Evolutionary conservation across 2,329 filamentous ascomycete genomes (phyloP), one percentile per base, ranked within the genome.

Genomic region (Fusarium sambucinum): DNA sequence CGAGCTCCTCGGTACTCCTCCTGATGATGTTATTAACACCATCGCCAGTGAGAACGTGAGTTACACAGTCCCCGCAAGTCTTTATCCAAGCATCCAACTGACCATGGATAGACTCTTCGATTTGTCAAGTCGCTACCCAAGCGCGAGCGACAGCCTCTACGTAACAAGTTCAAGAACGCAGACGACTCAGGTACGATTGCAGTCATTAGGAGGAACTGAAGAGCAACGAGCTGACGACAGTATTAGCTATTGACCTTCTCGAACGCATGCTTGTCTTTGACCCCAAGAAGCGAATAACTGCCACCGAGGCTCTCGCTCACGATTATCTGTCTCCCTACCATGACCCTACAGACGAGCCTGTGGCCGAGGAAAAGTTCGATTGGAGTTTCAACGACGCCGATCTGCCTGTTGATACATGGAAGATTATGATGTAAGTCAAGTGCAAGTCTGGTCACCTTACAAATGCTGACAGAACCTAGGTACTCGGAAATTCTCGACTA

Each of bases 381-480:
- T 99, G 96, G 96, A 97, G 94, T 55, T 99, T 99, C 83, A 98
- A 98, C 80, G 96, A 99, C 75, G 96, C 95, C 47, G 96, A 99
- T 77, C 84, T 99, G 59, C 95, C 96, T 1, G 94, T 98, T 51
- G 96, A 99, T 78, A 97, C 94, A n/a, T 99, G 96, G 96, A 99
- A 99, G 85, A 97, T 99, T 78, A 99, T 98, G 96, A 99, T 99
- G 96, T 97, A 86, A 77, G 91, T 54, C 17, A 10, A 12, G 35
- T 16, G 19, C 17, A 25, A 35, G 16, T 23, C 6, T 8, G 13
- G 2, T 21, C 4, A 13, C 17, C 41, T 21, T n/a, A 13, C 14
- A 50, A 17, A 19, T 33, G 30, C 53, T 72, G 61, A 74, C 55
- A 51, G 35, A 7, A 30, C 14, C 2, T 77, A 97, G 94, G 94